Evolutionary conservation across 225 moss, liverwort and hornwort species (phyloP).

Genomic region (Rhytidiadelphus loreus): DNA sequence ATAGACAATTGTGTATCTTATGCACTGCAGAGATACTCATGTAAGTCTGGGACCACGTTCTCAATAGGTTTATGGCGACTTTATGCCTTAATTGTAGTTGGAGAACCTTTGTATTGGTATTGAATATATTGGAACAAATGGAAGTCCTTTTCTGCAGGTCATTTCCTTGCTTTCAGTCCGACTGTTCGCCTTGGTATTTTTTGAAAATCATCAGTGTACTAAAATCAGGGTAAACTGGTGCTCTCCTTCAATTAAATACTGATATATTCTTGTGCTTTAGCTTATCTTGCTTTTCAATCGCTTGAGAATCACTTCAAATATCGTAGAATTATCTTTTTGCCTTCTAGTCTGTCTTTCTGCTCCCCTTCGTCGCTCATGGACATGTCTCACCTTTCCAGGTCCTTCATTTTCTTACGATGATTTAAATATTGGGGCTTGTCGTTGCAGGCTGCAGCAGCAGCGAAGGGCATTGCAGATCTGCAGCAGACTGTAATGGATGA

Average conservation of each 20-base stretch:
- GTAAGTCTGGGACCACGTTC: not conserved
- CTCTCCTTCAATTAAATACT: not conserved
- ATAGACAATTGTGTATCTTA: not conserved
- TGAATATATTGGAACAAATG: not conserved
- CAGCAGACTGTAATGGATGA: conserved; percentile 61
- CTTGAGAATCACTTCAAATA: not conserved
- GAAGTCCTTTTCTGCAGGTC: not conserved
- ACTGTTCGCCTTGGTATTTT: not conserved
- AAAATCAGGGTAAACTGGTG: not conserved
- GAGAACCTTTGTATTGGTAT: not conserved
- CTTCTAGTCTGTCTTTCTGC: not conserved
- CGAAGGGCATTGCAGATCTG: conserved; percentile 79
- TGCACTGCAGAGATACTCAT: not conserved
- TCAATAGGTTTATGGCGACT: not conserved
- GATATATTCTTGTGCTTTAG: not conserved
- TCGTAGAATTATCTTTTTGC: not conserved
- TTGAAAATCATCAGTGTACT: not conserved
- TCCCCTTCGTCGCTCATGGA: not conserved
- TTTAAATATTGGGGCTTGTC: not conserved
- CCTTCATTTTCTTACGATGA: not conserved
- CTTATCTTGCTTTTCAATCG: not conserved
- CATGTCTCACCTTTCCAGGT: not conserved
- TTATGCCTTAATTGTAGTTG: not conserved
- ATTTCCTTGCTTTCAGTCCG: not conserved
- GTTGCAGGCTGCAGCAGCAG: conserved; percentile 78